Base-by-base conservation (phyloP, 2,329 filamentous ascomycete species). In the Westerdykella ornata region DNA sequence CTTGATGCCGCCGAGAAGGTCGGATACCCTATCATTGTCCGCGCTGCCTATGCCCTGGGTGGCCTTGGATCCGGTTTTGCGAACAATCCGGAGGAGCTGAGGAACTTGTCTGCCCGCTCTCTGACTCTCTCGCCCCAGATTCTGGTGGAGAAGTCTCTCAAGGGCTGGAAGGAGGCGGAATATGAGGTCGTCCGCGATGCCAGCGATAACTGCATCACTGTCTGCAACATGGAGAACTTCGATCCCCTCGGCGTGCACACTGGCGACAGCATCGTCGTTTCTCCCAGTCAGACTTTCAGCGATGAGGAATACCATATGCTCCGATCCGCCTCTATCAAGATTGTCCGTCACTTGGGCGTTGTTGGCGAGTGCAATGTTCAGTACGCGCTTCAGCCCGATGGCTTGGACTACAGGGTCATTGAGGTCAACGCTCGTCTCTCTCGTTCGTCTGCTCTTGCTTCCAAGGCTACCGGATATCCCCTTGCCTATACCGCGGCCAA, bases 231-330 rank as follows among this genome's bases (percentile, higher is more conserved):
- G 87, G 88, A 94, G 70, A 97, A 97, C 77, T 97, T 97, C 59
- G 92, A 97, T 63, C 92, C 92, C 51, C 80, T 98, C 29, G 92
- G 92, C 61, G 94, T 95, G 42, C 92, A 98, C 71, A 98, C 92
- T 35, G 92, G 92, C 72, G 92, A 98, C 75, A 96, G 89, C 58
- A 98, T 98, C 59, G 92, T 98, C 49, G 90, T 97, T 46, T 92
- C 92, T 31, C 92, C 92, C 37, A 92, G 85, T 71, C 92, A 98
- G 72, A 98, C 92, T 17, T 75, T 98, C 60, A 94, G 86, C 61
- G 92, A 98, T 58, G 92, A 97, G 74, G 92, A 98, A 70, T 98
- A 97, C 68, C 89, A 98, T 75, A 97, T 98, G 92, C 86, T 98
- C 56, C 88, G 92, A 59, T 88, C 88, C 32, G 89, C 92, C 48